Evolutionary conservation across 305 asterid genomes (phyloP), one percentile per base, ranked within the genome.

Genomic region (Plantago lanceolata): DNA sequence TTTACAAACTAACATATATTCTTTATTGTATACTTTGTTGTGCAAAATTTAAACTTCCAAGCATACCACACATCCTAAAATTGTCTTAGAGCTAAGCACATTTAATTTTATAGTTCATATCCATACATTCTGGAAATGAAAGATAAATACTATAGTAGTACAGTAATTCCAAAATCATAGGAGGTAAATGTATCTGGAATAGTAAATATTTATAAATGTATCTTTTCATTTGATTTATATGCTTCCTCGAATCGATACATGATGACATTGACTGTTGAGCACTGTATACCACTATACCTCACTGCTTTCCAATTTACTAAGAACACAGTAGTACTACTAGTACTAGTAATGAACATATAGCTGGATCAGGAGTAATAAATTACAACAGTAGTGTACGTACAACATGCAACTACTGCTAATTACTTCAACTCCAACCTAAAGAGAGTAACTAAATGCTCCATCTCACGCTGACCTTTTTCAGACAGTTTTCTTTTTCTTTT

Each of bases 171-270:
- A n/a, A n/a, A n/a, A n/a, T n/a, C n/a, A n/a, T n/a, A n/a, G n/a
- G n/a, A n/a, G n/a, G n/a, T n/a, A n/a, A n/a, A n/a, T n/a, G n/a
- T n/a, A n/a, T n/a, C 35, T 31, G 7, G 35, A 33, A 55, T 19
- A 26, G 59, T 54, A 26, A 55, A 55, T 53, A 11, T 55, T 24
- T 26, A 54, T 33, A 33, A 33, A 26, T 54, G 43, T 26, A 55
- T 55, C 59, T 55, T 26, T 55, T 55, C 59, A 55, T 24, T 55
- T 31, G 3, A 55, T 55, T 54, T 15, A 55, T 14, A 33, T 15
- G 13, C 59, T 26, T 55, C 55, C 59, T 55, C 40, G 59, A 55
- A 54, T 3, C 20, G 59, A 54, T 54, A 54, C 59, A 54, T 54
- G 18, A 53, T 54, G 40, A 54, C 29, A 28, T 26, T 26, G 19